Conservation (phyloP, 2,329 filamentous ascomycete genomes). For the Cytospora paraplurivora region DNA sequence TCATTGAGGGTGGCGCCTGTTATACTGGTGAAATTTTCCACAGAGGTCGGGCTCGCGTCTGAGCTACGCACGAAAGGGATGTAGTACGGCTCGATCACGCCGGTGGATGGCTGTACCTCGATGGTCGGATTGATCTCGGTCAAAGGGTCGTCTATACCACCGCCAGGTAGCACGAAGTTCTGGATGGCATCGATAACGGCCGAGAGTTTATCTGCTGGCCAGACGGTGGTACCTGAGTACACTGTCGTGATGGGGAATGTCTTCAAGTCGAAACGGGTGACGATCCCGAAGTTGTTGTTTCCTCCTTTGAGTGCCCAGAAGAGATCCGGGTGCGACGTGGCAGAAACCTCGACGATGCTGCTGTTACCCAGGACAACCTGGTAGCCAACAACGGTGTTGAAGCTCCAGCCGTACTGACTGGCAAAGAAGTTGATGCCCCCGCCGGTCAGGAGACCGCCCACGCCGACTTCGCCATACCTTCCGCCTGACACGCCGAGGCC, state of each 20-base stretch:
- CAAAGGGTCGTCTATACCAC: constrained; percentile 31
- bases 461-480: constrained; percentile 32
- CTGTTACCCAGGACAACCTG: constrained; percentile 46
- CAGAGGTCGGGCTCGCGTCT: constrained; percentile 17
- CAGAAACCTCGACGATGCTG: constrained; percentile 33
- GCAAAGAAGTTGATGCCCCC: constrained; percentile 33
- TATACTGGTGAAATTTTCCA: constrained; percentile 29
- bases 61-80: neutral
- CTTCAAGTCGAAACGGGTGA: constrained; percentile 39
- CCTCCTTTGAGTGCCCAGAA: constrained; percentile 50
- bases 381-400: constrained; percentile 43
- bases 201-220: constrained; percentile 17
- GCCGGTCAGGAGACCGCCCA: constrained; percentile 34
- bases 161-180: constrained; percentile 29
- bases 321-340: constrained; percentile 41
- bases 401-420: constrained; percentile 40
- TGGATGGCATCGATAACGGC: constrained; percentile 17
- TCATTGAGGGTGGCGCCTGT: too few relatives aligned
- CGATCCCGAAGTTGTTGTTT: constrained; percentile 47
- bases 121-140: constrained; percentile 28
- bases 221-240: constrained; percentile 20
- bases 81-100: constrained; percentile 1
- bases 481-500: constrained; percentile 34
- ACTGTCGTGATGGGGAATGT: constrained; percentile 32
- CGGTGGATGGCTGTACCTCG: constrained; percentile 24